Evolutionary conservation across 768 basidiomycete species (phyloP).

Genomic region (Serendipita sp.): DNA sequence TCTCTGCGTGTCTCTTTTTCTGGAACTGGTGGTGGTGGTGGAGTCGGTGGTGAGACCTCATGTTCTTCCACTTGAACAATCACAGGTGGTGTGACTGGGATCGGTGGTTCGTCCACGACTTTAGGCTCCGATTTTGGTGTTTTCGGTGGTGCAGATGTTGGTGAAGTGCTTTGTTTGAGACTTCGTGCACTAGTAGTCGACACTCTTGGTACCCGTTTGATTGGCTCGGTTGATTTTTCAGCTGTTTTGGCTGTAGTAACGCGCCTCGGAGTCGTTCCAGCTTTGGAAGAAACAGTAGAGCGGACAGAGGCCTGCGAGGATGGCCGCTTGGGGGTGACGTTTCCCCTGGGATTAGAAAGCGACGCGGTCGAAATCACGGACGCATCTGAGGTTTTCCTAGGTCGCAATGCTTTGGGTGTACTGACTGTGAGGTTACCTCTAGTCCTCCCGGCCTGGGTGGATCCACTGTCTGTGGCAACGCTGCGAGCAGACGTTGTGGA

Average conservation of each 20-base stretch:
- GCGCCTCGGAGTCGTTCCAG: constrained; percentile 8
- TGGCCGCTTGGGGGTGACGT: constrained; percentile 13
- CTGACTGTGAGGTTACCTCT: constrained; percentile 6
- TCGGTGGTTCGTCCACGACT: not conserved
- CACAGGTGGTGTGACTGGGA: constrained; percentile 7
- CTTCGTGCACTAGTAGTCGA: constrained; percentile 3
- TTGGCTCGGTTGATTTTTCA: constrained; percentile 9
- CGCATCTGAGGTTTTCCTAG: constrained; percentile 8
- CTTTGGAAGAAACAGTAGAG: constrained; percentile 17
- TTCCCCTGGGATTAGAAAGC: constrained; percentile 7
- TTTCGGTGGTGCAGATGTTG: constrained; percentile 6
- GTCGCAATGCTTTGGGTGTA: constrained; percentile 7
- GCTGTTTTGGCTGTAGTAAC: constrained; percentile 13
- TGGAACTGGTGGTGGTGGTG: constrained; percentile 19
- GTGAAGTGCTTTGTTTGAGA: constrained; percentile 9
- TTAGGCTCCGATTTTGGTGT: constrained; percentile 7
- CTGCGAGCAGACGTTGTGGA: constrained; percentile 21
- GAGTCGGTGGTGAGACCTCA: not conserved
- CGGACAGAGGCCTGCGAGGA: constrained; percentile 19
- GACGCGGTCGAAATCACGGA: constrained; percentile 8
- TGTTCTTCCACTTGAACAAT: not conserved
- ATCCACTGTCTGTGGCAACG: constrained; percentile 15
- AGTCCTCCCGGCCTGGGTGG: not conserved
- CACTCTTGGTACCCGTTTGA: not conserved
- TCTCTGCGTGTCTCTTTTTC: constrained; percentile 29